A percentile compares a stretch with the other conserved stretches of the same genome.
phyloP scores from a whole-genome alignment of 2,329 filamentous ascomycete genomes.

The Camillea tinctor region DNA sequence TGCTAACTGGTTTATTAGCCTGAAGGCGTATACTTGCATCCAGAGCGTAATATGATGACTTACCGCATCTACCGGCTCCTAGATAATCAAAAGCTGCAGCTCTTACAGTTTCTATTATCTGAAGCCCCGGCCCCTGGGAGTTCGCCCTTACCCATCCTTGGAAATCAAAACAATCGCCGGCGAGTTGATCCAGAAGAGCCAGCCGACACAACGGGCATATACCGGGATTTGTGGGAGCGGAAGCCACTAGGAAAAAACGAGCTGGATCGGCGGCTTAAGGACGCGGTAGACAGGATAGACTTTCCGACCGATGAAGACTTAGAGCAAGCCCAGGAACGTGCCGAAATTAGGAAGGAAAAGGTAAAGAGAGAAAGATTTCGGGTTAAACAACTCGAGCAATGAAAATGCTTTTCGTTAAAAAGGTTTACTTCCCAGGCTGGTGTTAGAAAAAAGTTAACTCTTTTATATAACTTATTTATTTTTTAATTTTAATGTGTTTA shows the following conservation, averaged over 20 bases:
- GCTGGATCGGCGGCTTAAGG: not conserved
- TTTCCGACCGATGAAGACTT: not conserved
- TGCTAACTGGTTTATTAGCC: not conserved
- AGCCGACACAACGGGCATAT: constrained; percentile 23
- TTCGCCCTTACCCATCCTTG: constrained; percentile 6
- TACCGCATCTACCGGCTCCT: constrained; percentile 21
- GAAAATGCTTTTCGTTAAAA: too few species aligned
- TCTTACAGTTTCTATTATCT: constrained; percentile 16
- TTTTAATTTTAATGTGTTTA: too few species aligned
- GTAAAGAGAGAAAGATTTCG: too few species aligned
- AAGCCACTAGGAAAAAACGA: constrained; percentile 5
- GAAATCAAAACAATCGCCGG: constrained; percentile 16
- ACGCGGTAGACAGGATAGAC: not conserved
- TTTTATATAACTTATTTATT: too few species aligned
- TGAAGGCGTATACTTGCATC: constrained; percentile 15
- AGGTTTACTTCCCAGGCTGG: too few species aligned
- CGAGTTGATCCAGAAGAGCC: constrained; percentile 29
- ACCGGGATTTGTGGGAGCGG: constrained; percentile 31
- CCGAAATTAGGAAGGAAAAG: too few species aligned
- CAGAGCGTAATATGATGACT: constrained; percentile 6
- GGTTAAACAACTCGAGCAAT: too few species aligned
- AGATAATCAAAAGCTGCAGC: constrained; percentile 14
- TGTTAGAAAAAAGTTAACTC: too few species aligned
- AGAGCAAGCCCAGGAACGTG: too few species aligned
- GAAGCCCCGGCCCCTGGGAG: not conserved